A percentile compares a stretch with the other conserved stretches of the same genome.
Evolutionary conservation across 108 stramenopile species (phyloP).

Genomic region (Mayamaea pseudoterrestris): DNA sequence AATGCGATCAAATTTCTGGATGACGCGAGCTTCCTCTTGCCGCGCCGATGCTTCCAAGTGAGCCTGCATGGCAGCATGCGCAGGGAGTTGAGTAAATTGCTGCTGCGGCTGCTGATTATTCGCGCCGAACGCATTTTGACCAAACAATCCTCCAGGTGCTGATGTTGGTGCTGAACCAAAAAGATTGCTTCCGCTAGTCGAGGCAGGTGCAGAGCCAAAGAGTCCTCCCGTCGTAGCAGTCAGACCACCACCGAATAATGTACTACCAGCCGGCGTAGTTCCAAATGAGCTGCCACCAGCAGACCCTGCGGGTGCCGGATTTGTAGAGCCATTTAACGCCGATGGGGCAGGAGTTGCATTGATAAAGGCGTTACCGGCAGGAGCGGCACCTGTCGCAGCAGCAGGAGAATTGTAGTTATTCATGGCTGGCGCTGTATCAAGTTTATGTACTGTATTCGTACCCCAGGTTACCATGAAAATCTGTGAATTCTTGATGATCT

Average conservation of each 20-base stretch:
- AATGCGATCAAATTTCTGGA: slow-evolving; percentile 32
- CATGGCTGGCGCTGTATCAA: no score
- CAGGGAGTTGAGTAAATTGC: slow-evolving; percentile 29
- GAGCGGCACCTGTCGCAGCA: no score
- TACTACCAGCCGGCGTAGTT: slow-evolving; percentile 27
- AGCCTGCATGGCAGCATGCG: slow-evolving; percentile 57
- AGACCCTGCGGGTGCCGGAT: no score
- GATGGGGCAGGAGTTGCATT: no score
- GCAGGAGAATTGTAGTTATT: no score
- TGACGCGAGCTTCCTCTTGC: slow-evolving; percentile 58
- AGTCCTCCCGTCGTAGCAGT: slow-evolving; percentile 12
- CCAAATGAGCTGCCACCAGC: slow-evolving; percentile 14
- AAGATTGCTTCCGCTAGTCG: slow-evolving; percentile 6
- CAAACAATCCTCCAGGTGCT: slow-evolving; percentile 28
- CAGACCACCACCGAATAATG: slow-evolving; percentile 26
- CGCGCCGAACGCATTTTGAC: slow-evolving; percentile 19
- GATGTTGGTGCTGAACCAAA: slow-evolving; percentile 23
- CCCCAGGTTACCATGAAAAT: no score
- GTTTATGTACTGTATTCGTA: no score
- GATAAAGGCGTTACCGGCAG: no score
- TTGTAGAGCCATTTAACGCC: no score
- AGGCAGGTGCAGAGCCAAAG: slow-evolving; percentile 10
- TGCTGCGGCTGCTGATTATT: slow-evolving; percentile 7
- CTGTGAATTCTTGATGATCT: no score
- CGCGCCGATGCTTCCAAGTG: slow-evolving; percentile 51